Base-by-base conservation (phyloP, 306 rosid genomes). In the Citrullus colocynthis region DNA sequence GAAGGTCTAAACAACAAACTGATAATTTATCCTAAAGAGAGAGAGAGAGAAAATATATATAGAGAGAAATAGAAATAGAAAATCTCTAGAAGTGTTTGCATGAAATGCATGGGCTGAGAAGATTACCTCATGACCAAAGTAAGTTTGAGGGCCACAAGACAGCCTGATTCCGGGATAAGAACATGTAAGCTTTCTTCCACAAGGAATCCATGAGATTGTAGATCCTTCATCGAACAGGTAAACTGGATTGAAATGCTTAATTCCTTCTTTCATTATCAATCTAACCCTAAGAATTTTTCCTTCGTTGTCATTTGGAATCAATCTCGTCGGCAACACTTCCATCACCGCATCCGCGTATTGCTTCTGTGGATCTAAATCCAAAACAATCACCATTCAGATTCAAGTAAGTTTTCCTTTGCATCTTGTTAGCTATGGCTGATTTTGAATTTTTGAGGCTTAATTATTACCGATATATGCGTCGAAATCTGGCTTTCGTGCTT, bases 161-260 rank as follows among this genome's bases (percentile, higher is more conserved):
- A 95, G 90, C 48, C 89, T 92, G 90, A 95, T 95, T 80, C 99
- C 97, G 71, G 99, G 98, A 79, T 90, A 95, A 21, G 98, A 95
- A 90, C 98, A 95, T 48, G 97, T 92, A 55, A 95, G 98, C 84
- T 95, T 95, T 78, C 98, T 92, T 59, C 98, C 98, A 77, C 98
- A 95, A 3, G 98, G 98, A 58, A 95, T 92, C 98, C 98, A 95
- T 2, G 97, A 88, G 77, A 95, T 82, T 72, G 98, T 87, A 0
- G 98, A 95, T 75, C 98, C 97, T 6, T 95, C 97, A 80, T 95
- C 98, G 77, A 95, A 92, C 86, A 95, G 87, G 90, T 95, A 95
- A 81, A 92, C 97, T 3, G 97, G 97, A 85, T 85, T 89, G 81
- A 95, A 95, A 78, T 77, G 55, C 63, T 92, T 58, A 6, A 95